These are phyloP conservation scores for Patellifolia procumbens DNA, from an alignment of 179 eudicot genomes.

Conservation along the genomic window DNA sequence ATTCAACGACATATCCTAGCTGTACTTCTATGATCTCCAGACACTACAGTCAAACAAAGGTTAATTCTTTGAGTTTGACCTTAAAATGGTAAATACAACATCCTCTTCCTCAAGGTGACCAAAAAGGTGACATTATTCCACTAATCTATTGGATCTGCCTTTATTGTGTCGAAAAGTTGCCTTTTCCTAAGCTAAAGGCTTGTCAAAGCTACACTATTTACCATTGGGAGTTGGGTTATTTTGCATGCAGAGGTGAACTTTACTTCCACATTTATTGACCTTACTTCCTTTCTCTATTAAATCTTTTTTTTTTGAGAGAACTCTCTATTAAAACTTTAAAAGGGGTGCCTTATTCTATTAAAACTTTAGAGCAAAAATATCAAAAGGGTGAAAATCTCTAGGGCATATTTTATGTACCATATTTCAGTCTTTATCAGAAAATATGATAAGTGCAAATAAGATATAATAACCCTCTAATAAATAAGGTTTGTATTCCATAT, in stretches of 20 bases:
- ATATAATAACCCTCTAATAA: too few relatives aligned
- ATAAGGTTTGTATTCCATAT: too few relatives aligned
- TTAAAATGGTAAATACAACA: conserved; percentile 14
- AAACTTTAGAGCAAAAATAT: too few relatives aligned
- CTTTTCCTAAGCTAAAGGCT: conserved; percentile 6
- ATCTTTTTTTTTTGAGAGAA: too few relatives aligned
- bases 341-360: too few relatives aligned
- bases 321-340: neutral
- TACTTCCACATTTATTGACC: conserved; percentile 16
- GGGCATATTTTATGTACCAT: too few relatives aligned
- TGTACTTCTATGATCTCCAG: neutral
- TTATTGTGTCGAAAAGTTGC: conserved; percentile 21
- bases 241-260: neutral
- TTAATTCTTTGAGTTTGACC: conserved; percentile 29
- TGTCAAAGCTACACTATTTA: neutral
- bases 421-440: too few relatives aligned
- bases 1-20: neutral
- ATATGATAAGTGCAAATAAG: too few relatives aligned
- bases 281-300: neutral
- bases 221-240: conserved; percentile 10
- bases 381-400: too few relatives aligned
- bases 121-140: conserved; percentile 32
- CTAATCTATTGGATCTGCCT: conserved; percentile 23
- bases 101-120: neutral
- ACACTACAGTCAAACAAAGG: conserved; percentile 18